Base-by-base conservation (phyloP, 2,329 filamentous ascomycete species). In the Lanzia echinophila region DNA sequence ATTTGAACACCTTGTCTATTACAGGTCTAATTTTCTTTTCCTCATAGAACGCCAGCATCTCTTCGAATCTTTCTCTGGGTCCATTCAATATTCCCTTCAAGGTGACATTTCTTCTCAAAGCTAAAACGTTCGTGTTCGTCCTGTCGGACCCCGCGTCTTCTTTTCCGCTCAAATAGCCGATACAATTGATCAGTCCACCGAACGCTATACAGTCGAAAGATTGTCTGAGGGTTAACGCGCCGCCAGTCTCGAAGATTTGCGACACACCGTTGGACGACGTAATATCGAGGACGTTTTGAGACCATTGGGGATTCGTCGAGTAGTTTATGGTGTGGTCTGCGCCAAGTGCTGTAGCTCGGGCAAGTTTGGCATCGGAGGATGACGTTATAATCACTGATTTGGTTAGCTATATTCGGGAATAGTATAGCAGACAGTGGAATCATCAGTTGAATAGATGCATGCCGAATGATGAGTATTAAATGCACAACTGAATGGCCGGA, bases 61-160 rank as follows among this genome's bases (percentile, higher is more conserved):
- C 79, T 66, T 79, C 75, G 54, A 81, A 75, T 41, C 73, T 67
- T 46, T 75, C 72, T 53, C 74, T 75, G 0, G 83, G 81, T 0
- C 83, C 84, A 65, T 86, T 85, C 28, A 86, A 62, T 6, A 86
- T 77, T 0, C 84, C 74, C 62, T 74, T 74, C 48, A 77, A 65
- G 32, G 75, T 77, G 13, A 74, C 72, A 56, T 76, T 77, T 55
- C 53, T 50, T 52, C 71, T 59, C 58, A 75, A 57, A n/a, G 74
- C 75, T 52, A 78, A 69, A 28, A 86, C 68, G 60, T 86, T 86
- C 13, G 83, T 76, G 58, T 84, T 83, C 7, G 78, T 70, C 43
- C 79, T 66, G 65, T 82, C 78, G 0, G 73, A 76, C 4, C 70
- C 67, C 0, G 72, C 73, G 60, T 85, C 82, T 56, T 79, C 71